phyloP scores from a whole-genome alignment of 352 stramenopile species.

The Globisporangium cederbergense region DNA sequence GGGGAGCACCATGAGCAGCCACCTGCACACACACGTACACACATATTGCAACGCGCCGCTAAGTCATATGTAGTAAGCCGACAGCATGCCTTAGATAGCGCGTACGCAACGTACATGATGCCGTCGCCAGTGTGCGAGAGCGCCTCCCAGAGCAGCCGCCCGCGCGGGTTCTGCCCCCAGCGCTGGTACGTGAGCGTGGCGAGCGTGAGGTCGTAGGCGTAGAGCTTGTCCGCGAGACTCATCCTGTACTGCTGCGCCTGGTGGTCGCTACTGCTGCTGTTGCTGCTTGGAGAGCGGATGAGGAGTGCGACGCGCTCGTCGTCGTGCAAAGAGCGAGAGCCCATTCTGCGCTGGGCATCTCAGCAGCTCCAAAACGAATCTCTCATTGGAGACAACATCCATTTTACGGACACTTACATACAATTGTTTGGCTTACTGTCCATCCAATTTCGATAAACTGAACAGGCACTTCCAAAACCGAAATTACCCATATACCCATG shows the following conservation, averaged over 20 bases:
- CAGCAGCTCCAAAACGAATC: not conserved
- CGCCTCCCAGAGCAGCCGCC: slow-evolving; percentile 65
- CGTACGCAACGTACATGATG: slow-evolving; percentile 53
- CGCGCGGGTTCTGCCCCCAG: slow-evolving; percentile 42
- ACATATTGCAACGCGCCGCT: too few species aligned
- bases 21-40: slow-evolving; percentile 27
- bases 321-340: not conserved
- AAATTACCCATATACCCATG: too few species aligned
- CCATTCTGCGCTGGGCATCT: slow-evolving; percentile 3
- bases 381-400: not conserved
- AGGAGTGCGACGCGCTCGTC: slow-evolving; percentile 15
- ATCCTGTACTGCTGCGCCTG: slow-evolving; percentile 22
- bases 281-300: slow-evolving; percentile 1
- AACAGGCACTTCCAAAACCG: too few species aligned
- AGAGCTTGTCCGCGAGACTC: slow-evolving; percentile 53
- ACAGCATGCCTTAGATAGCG: too few species aligned
- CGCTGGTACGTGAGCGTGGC: slow-evolving; percentile 67
- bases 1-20: slow-evolving; percentile 54
- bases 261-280: not conserved
- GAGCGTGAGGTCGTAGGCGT: slow-evolving; percentile 72
- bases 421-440: not conserved
- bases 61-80: too few species aligned
- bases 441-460: not conserved
- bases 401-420: not conserved
- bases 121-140: slow-evolving; percentile 82